Base-by-base conservation (phyloP, 768 basidiomycete genomes). In the Leccinum uliginosum region DNA sequence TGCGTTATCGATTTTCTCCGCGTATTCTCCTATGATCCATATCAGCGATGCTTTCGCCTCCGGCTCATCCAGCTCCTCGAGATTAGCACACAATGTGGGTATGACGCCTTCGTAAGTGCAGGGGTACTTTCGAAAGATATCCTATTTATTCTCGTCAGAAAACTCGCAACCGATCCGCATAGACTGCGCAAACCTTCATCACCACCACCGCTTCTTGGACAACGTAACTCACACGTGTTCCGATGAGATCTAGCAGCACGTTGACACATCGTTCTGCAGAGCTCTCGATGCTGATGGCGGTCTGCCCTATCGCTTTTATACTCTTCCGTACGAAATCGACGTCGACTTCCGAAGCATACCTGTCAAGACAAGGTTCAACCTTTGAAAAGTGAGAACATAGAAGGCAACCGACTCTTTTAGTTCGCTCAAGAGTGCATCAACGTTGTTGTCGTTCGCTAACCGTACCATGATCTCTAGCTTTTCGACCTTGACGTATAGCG, bases 21-120 rank as follows among this genome's bases (percentile, higher is more conserved):
- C 94, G 65, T 99, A 98, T 75, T 98, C 94, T 55, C 96, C 96
- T 62, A 98, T 94, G 65, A 99, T 98, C 96, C 97, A 99, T 69
- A 99, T 98, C 50, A 99, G 78, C 3, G 95, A 95, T 1, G 95
- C 92, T 68, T 98, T 98, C 2, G 97, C 96, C 69, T 99, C 96
- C 10, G 96, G 97, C 68, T 99, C 97, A 66, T 98, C 96, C 30
- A 99, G 77, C 65, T 97, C 95, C 58, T 99, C 96, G 14, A 98
- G 84, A 67, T 94, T 96, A 2, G 91, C 86, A 65, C 95, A 99
- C 14, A 99, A 75, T 1, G 89, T 93, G 0, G 95, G 96, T 62
- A 99, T 98, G 67, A 97, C 88, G 19, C 94, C 95, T 73, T 99
- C 96, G 68, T 98, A 99, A 3, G 87, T 93, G 32, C 86, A 88